Evolutionary conservation across 2,329 filamentous ascomycete species (phyloP), one percentile per base, ranked within the genome.

Genomic region (Aureobasidium uvarum): DNA sequence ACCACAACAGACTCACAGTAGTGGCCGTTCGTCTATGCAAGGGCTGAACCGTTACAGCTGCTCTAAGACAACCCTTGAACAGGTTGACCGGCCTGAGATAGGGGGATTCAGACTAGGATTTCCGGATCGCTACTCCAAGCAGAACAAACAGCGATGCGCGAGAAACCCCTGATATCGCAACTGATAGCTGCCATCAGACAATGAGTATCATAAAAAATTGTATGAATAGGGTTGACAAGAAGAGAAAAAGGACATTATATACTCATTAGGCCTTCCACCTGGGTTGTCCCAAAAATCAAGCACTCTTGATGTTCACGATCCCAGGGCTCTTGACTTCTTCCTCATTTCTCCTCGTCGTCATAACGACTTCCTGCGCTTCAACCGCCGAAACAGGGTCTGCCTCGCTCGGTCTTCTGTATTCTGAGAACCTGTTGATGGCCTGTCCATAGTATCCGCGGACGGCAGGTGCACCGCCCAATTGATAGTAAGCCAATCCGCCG

Each of bases 401-500:
- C 10, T 55, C 60, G 7, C 43, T 28, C 4, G 48, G 60, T 45
- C 60, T 54, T 14, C 60, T 54, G 31, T 64, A 54, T 2, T 64
- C 60, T 8, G 36, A 36, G 14, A 45, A 36, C 5, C 28, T 45
- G 18, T 11, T 46, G 1, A 25, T 6, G 5, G 39, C 48, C 18
- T 54, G 38, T 23, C 36, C 28, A 11, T 5, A 52, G 20, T 39
- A 58, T 6, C 25, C 45, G 8, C 31, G 14, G 6, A 65, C 1
- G 8, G 63, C 63, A 20, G 63, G 55, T 11, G 63, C 89, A 68
- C 82, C 83, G 51, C 88, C 87, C 64, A 89, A 84, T 81, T 89
- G 89, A 80, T 89, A 90, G 81, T 89, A 89, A 66, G 88, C 77
- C 81, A 90, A 87, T 70, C 87, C 88, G 66, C 79, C 80, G 18